A percentile compares a stretch with the other conserved stretches of the same genome.
Evolutionary conservation across 306 rosid species (phyloP).

Genomic region (Myrica gale): DNA sequence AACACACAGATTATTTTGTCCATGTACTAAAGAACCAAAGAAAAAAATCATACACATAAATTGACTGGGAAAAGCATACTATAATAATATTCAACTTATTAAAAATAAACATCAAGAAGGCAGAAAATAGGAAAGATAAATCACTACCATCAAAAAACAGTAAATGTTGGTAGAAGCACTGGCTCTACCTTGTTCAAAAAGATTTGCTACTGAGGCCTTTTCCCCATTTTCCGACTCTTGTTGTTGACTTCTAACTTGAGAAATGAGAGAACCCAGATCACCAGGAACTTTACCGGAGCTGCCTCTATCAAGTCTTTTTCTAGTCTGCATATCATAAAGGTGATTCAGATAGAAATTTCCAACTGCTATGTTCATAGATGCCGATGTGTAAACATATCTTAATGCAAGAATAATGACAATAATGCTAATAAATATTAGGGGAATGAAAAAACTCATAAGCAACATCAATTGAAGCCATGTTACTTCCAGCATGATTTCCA

Average conservation of each 20-base stretch:
- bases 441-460: constrained; percentile 65
- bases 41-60: no score
- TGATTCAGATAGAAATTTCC: constrained; percentile 16
- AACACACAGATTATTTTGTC: no score
- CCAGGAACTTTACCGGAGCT: constrained; percentile 47
- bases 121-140: constrained; percentile 11
- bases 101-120: constrained; percentile 30
- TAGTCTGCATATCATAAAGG: constrained; percentile 49
- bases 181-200: constrained; percentile 90
- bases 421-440: neutral
- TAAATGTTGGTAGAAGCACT: constrained; percentile 15
- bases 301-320: constrained; percentile 51
- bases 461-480: no score
- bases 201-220: constrained; percentile 90
- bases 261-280: constrained; percentile 58
- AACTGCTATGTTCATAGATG: constrained; percentile 13
- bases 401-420: neutral
- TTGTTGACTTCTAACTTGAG: constrained; percentile 63
- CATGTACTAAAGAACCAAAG: no score
- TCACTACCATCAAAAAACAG: constrained; percentile 20
- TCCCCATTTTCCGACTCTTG: constrained; percentile 73
- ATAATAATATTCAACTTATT: constrained; percentile 30
- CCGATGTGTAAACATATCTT: constrained; percentile 9
- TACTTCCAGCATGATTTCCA: no score
- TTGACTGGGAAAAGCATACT: constrained; percentile 33